Evolutionary conservation across 108 stramenopile genomes (phyloP).

Genomic region (Cyclotella atomus): DNA sequence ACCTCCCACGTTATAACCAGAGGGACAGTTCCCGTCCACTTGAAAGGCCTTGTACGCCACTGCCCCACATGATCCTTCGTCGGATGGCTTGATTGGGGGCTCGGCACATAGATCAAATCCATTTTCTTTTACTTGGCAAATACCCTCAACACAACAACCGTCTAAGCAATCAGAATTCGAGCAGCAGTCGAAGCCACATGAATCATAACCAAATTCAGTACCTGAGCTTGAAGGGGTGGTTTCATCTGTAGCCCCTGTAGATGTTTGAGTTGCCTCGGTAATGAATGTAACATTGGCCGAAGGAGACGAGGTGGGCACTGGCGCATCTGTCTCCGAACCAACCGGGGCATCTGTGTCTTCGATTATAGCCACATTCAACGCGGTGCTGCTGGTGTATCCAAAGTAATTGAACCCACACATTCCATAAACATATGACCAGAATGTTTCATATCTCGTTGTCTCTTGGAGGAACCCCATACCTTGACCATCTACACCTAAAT

Average conservation of each 20-base stretch:
- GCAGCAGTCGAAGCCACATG: constrained; percentile 18
- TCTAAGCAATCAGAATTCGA: constrained; percentile 2
- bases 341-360: too few species aligned
- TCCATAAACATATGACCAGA: constrained; percentile 26
- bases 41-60: constrained; percentile 10
- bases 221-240: not conserved
- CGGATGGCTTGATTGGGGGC: not conserved
- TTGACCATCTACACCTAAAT: not conserved
- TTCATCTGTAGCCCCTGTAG: not conserved
- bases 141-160: constrained; percentile 19
- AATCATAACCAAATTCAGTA: not conserved
- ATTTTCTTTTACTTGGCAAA: not conserved
- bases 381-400: not conserved
- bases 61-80: constrained; percentile 3
- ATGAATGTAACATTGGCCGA: not conserved
- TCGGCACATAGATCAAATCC: constrained; percentile 2
- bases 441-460: constrained; percentile 29
- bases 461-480: constrained; percentile 7
- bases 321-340: not conserved
- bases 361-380: not conserved
- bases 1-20: not conserved
- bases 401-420: constrained; percentile 19
- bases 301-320: not conserved
- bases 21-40: constrained; percentile 16
- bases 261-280: not conserved